These are phyloP conservation scores for Paecilomyces variotii DNA, from an alignment of 2,329 filamentous ascomycete genomes.

Conservation along the genomic window DNA sequence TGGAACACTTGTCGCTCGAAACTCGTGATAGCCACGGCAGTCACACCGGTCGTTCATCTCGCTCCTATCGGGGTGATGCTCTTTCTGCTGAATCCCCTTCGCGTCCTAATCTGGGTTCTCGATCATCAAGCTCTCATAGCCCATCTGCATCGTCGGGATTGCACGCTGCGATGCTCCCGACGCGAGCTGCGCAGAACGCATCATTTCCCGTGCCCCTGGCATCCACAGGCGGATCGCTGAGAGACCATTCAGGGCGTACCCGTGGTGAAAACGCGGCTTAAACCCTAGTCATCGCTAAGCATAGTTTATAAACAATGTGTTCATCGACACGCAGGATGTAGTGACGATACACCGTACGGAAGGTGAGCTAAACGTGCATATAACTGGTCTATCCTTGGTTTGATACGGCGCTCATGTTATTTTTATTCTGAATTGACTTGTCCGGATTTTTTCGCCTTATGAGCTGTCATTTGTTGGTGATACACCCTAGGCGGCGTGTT, in stretches of 20 bases:
- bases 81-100: constrained; percentile 31
- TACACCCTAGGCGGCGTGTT: background rate
- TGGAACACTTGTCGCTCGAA: constrained; percentile 39
- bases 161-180: constrained; percentile 54
- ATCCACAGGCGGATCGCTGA: constrained; percentile 18
- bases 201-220: constrained; percentile 52
- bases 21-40: constrained; percentile 25
- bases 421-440: background rate
- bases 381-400: background rate
- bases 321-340: background rate
- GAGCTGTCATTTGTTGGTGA: background rate
- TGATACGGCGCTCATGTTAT: background rate
- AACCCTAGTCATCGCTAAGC: background rate
- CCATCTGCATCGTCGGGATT: constrained; percentile 25
- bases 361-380: background rate
- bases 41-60: constrained; percentile 19
- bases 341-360: background rate
- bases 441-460: background rate
- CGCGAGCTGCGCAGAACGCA: constrained; percentile 54
- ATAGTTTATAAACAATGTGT: background rate
- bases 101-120: constrained; percentile 30
- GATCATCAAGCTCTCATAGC: constrained; percentile 32
- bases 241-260: constrained; percentile 11
- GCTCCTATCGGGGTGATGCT: constrained; percentile 22
- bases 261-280: background rate